Evolutionary conservation across 192 early-diverging fungal species (phyloP).

Genomic region (Phycomyces nitens): DNA sequence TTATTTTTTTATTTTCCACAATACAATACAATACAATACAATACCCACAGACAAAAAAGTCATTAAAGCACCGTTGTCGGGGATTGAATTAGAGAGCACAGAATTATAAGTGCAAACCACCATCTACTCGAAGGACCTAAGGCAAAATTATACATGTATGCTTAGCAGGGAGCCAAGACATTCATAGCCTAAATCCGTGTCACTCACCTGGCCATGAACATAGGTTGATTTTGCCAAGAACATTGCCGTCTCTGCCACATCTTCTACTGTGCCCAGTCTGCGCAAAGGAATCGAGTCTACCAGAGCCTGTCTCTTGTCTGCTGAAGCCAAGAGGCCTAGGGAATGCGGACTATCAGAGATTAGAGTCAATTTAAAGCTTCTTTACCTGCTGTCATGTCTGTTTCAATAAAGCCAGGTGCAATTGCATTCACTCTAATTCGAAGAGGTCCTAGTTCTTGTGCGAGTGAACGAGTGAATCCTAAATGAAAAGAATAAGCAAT

Average conservation of each 20-base stretch:
- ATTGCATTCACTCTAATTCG: constrained; percentile 77
- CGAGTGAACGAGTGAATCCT: constrained; percentile 82
- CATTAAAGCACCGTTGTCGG: too few species aligned
- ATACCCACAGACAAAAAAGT: too few species aligned
- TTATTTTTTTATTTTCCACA: too few species aligned
- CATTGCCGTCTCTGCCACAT: constrained; percentile 56
- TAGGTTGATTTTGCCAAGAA: constrained; percentile 57
- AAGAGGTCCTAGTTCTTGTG: constrained; percentile 71
- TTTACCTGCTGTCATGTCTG: constrained; percentile 71
- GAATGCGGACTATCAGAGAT: background rate
- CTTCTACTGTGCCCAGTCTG: constrained; percentile 55
- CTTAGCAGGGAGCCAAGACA: too few species aligned
- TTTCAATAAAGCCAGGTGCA: constrained; percentile 85
- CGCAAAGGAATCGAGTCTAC: constrained; percentile 46
- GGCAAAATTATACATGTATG: too few species aligned
- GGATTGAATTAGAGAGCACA: too few species aligned
- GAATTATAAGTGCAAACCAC: too few species aligned
- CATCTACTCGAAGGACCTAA: too few species aligned
- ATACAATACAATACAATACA: too few species aligned
- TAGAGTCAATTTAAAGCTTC: too few species aligned
- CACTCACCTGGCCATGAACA: constrained; percentile 48
- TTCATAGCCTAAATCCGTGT: too few species aligned
- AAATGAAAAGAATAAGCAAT: background rate
- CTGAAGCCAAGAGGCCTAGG: constrained; percentile 25
- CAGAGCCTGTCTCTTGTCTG: constrained; percentile 35